phyloP scores from a whole-genome alignment of 495 filamentous ascomycete species.

The Corynascus novoguineensis region DNA sequence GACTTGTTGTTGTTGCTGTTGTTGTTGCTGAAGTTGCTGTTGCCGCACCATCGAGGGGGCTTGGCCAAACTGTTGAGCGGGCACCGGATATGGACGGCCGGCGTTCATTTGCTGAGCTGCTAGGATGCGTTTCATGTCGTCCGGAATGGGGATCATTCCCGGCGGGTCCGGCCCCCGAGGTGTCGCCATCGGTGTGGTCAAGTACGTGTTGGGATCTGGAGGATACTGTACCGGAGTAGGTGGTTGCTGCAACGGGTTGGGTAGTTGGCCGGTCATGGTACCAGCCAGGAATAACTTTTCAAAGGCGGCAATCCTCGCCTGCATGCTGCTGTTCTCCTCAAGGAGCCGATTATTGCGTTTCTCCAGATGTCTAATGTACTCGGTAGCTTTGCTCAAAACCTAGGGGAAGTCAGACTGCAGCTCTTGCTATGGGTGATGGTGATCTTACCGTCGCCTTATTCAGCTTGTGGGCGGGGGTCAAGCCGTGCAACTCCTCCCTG shows the following conservation, averaged over 20 bases:
- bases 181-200: conserved; percentile 32
- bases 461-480: conserved; percentile 78
- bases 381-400: conserved; percentile 86
- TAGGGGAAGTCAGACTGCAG: conserved; percentile 20
- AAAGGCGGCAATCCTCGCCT: conserved; percentile 61
- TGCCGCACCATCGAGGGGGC: conserved; percentile 40
- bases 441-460: conserved; percentile 81
- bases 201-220: conserved; percentile 29
- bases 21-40: conserved; percentile 43
- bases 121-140: conserved; percentile 67
- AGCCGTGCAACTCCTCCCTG: conserved; percentile 70
- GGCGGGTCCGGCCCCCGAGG: conserved; percentile 39
- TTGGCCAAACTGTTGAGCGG: conserved; percentile 32
- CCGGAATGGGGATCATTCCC: conserved; percentile 73
- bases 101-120: conserved; percentile 40
- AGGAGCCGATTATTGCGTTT: conserved; percentile 75
- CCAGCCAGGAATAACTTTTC: conserved; percentile 62
- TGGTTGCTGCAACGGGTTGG: conserved; percentile 45
- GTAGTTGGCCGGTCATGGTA: conserved; percentile 43
- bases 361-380: conserved; percentile 92
- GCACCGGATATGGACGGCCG: conserved; percentile 43
- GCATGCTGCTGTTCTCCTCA: conserved; percentile 73
- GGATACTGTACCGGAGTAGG: conserved; percentile 46
- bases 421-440: not conserved
- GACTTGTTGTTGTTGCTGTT: conserved; percentile 39